These are phyloP conservation scores for Maudiozyma pseudohumilis DNA, from an alignment of 805 yeast species.

Conservation along the genomic window DNA sequence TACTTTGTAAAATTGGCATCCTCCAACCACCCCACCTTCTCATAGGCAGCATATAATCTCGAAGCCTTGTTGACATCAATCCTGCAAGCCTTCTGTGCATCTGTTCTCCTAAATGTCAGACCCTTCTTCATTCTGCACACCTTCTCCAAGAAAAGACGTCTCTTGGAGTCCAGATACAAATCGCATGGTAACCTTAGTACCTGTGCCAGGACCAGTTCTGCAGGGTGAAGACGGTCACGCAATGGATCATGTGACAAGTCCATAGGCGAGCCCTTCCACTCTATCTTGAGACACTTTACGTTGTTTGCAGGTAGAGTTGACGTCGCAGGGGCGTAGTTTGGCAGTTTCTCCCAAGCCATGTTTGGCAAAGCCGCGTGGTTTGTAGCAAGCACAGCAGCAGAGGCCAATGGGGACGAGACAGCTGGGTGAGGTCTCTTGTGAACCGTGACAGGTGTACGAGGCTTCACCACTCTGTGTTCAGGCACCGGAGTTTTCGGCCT, in stretches of 20 bases:
- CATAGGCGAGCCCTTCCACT: constrained; percentile 98
- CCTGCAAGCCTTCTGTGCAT: constrained; percentile 93
- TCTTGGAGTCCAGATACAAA: constrained; percentile 67
- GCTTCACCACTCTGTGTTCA: constrained; percentile 6
- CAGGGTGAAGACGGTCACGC: constrained; percentile 67
- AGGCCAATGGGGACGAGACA: constrained; percentile 22
- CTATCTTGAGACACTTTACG: constrained; percentile 66
- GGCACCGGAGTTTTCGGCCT: too few species aligned
- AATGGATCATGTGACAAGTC: constrained; percentile 71
- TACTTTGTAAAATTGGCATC: constrained; percentile 53
- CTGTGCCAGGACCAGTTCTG: constrained; percentile 76
- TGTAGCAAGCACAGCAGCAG: constrained; percentile 17
- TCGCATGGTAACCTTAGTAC: constrained; percentile 77
- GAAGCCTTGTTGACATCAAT: constrained; percentile 94
- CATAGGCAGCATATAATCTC: constrained; percentile 78
- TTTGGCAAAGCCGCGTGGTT: constrained; percentile 29
- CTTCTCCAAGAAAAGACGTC: constrained; percentile 79
- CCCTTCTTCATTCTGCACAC: constrained; percentile 59
- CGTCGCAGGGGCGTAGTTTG: constrained; percentile 68
- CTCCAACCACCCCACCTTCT: constrained; percentile 82
- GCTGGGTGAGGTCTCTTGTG: constrained; percentile 16
- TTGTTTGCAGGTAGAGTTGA: constrained; percentile 52
- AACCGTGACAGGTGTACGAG: constrained; percentile 19
- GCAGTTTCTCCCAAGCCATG: constrained; percentile 54
- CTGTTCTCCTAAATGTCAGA: constrained; percentile 84